Base-by-base conservation (phyloP, 345 rosid genomes). In the Geranium brycei region DNA sequence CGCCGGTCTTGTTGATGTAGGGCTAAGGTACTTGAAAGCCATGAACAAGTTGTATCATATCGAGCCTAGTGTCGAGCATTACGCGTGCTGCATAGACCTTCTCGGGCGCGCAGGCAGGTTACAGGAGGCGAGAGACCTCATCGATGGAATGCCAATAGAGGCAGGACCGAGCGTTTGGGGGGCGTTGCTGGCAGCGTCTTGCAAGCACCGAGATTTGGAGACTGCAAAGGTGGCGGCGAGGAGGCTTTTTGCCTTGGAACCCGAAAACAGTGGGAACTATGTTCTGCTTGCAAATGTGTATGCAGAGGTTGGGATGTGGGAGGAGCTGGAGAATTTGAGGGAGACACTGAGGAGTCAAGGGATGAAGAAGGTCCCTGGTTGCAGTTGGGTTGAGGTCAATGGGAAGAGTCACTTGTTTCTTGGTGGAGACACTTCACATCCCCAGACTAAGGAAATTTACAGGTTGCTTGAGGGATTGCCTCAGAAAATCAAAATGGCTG, bases 261-360 rank as follows among this genome's bases (percentile, higher is more conserved):
- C 91, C 17, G 61, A 60, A 19, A 80, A 82, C 63, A 71, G 78
- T 35, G 87, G 85, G 62, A 85, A 81, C 75, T 85, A 82, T 57
- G 87, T 85, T 40, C 71, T 85, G 62, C 72, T 82, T 18, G 82
- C 91, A 0, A 85, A 85, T 69, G 60, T 85, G 53, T 85, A 85
- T 59, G 90, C 89, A 2, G 79, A 85, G 60, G 82, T 76, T 2
- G 80, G 82, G 72, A 85, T 78, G 85, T 85, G 90, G 90, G 70
- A 61, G 8, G 64, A 80, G 16, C 85, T 85, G 12, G 69, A 85
- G 70, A 73, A 68, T 31, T 66, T 85, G 31, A 60, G 84, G 66
- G 75, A 73, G 60, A 64, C 60, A 32, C 76, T 81, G 64, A 72
- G 70, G 69, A 75, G 71, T 28, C 74, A 51, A 59, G 75, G 75